These are phyloP conservation scores for Pichia sporocuriosa DNA, from an alignment of 805 yeast species.

Conservation along the genomic window DNA sequence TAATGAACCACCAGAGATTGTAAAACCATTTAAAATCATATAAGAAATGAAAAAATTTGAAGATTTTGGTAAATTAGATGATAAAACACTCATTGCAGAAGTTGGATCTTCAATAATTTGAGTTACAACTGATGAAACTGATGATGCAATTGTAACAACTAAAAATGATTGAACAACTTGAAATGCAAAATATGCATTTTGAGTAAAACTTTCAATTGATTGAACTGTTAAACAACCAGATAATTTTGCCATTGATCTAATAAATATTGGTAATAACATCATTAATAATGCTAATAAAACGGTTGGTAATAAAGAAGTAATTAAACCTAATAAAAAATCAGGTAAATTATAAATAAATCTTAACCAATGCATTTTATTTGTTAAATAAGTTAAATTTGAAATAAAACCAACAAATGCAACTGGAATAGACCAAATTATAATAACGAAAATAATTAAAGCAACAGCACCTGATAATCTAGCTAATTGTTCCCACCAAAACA, in stretches of 20 bases:
- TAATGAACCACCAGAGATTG: slow-evolving; percentile 57
- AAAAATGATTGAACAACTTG: slow-evolving; percentile 67
- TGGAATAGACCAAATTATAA: slow-evolving; percentile 69
- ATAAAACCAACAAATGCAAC: slow-evolving; percentile 73
- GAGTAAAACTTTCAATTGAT: slow-evolving; percentile 56
- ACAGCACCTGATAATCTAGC: slow-evolving; percentile 46
- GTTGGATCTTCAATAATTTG: slow-evolving; percentile 54
- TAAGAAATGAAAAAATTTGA: slow-evolving; percentile 70
- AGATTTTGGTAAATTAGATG: slow-evolving; percentile 64
- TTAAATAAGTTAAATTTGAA: slow-evolving; percentile 59
- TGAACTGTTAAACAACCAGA: slow-evolving; percentile 54
- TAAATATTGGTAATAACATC: slow-evolving; percentile 59
- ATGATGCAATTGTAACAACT: slow-evolving; percentile 63
- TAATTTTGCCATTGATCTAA: slow-evolving; percentile 54
- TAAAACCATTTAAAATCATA: slow-evolving; percentile 60
- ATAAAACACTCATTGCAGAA: slow-evolving; percentile 49
- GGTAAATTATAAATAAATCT: slow-evolving; percentile 54
- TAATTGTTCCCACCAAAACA: slow-evolving; percentile 75
- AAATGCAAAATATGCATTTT: slow-evolving; percentile 61
- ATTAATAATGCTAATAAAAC: slow-evolving; percentile 57
- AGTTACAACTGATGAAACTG: slow-evolving; percentile 62
- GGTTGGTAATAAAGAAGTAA: slow-evolving; percentile 67
- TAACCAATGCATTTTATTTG: slow-evolving; percentile 49
- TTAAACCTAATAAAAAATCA: slow-evolving; percentile 44
- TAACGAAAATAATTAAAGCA: slow-evolving; percentile 47